phyloP scores from a whole-genome alignment of 768 basidiomycete genomes.

The Sarcodon sp. region DNA sequence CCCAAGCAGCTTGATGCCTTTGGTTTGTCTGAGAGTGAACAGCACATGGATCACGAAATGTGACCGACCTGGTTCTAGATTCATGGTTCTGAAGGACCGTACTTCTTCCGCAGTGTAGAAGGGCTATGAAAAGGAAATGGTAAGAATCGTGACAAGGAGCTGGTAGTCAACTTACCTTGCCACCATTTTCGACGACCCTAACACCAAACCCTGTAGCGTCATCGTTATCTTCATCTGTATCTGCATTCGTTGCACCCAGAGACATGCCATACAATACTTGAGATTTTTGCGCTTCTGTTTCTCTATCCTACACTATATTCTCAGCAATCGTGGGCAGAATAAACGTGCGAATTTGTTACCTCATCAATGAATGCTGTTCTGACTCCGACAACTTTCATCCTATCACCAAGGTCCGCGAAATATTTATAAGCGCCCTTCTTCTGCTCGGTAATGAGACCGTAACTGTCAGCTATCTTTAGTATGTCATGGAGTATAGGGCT shows the following conservation, averaged over 20 bases:
- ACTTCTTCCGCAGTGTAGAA: conserved; percentile 82
- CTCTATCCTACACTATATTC: conserved; percentile 14
- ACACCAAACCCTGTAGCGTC: conserved; percentile 13
- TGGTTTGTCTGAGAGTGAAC: background rate
- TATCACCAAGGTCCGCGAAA: conserved; percentile 67
- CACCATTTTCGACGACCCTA: conserved; percentile 35
- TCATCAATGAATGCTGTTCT: conserved; percentile 70
- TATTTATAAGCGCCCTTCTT: conserved; percentile 74
- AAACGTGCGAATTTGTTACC: conserved; percentile 23
- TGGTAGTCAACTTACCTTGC: conserved; percentile 26
- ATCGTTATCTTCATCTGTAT: conserved; percentile 22
- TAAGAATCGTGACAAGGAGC: background rate
- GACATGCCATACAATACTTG: conserved; percentile 26
- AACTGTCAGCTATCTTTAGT: conserved; percentile 31
- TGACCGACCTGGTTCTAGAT: conserved; percentile 55
- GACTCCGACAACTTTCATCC: conserved; percentile 61
- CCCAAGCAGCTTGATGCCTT: conserved; percentile 85
- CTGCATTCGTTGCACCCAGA: conserved; percentile 25
- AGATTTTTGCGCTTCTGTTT: conserved; percentile 22
- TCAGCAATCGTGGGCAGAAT: background rate
- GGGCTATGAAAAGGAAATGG: conserved; percentile 30
- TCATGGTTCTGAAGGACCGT: conserved; percentile 69
- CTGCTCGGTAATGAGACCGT: conserved; percentile 81
- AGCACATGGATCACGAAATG: background rate
- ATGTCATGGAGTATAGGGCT: background rate